Conservation (phyloP, 345 rosid genomes). For the Citrus medica region DNA sequence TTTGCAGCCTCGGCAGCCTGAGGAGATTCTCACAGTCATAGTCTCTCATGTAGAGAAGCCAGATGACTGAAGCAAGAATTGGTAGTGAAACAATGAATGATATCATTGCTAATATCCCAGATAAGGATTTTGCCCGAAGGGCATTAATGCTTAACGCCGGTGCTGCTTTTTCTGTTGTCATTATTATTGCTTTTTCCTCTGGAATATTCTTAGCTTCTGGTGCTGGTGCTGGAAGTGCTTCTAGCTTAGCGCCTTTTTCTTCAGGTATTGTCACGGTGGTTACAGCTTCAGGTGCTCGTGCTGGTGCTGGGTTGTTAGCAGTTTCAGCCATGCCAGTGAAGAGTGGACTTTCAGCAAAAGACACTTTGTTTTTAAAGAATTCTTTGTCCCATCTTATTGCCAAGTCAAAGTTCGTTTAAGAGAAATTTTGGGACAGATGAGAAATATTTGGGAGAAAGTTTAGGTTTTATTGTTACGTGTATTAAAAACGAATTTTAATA, state of each 20-base stretch:
- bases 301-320: background rate
- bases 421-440: background rate
- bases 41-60: conserved; percentile 69
- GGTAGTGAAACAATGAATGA: conserved; percentile 61
- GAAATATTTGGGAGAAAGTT: background rate
- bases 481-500: background rate
- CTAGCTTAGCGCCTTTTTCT: background rate
- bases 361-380: background rate
- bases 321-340: conserved; percentile 26
- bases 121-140: conserved; percentile 21
- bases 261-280: conserved; percentile 2
- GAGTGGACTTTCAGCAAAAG: background rate
- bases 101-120: conserved; percentile 35
- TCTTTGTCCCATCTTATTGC: background rate
- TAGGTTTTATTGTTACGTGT: background rate
- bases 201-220: background rate
- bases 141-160: background rate
- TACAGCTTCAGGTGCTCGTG: conserved; percentile 13
- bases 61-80: conserved; percentile 50
- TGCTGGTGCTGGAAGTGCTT: background rate
- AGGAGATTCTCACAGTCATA: conserved; percentile 68
- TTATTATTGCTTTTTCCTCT: conserved; percentile 4
- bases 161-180: conserved; percentile 1
- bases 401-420: conserved; percentile 11
- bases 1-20: conserved; percentile 53